Base-by-base conservation (phyloP, 2,329 filamentous ascomycete species). In the Nemania diffusa region DNA sequence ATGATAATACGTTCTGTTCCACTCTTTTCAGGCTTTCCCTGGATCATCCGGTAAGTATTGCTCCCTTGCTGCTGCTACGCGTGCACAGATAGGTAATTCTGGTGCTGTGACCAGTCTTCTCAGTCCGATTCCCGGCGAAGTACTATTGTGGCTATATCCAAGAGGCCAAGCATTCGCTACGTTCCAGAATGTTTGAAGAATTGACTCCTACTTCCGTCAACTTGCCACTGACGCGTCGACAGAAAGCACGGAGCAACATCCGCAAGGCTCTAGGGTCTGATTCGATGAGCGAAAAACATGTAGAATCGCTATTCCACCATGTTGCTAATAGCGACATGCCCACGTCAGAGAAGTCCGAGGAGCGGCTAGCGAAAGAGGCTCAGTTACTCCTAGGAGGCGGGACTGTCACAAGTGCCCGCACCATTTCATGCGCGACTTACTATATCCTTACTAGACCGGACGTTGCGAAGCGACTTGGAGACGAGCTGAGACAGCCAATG, bases 351-450 rank as follows among this genome's bases (percentile, higher is more conserved):
- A 71, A 65, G 37, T 72, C 73, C 0, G 62, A 69, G n/a, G 58
- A 72, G 11, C 71, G 76, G 1, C 65, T 78, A 0, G 65, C 65
- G 13, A 70, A 67, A 46, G 76, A 78, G 67, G 73, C 74, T 1
- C 72, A 74, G 50, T 52, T 77, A 1, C 37, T 78, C 5, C 60
- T 76, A 4, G 72, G 72, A 9, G 75, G 70, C 13, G 79, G 79
- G 0, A 76, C 74, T 1, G 75, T 75, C 26, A 79, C 74, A 0
- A 78, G 74, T n/a, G 76, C 74, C 1, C 72, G 70, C 20, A 72
- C 67, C 5, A 69, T 75, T 13, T 62, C 57, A 27, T 69, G 68
- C 9, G 68, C 69, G 2, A 60, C 66, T 42, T 74, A 72, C 48
- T 66, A 76, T 52, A 70, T 76, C 17, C 69, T 76, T 8, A 69